Conservation (phyloP, 495 filamentous ascomycete species). For the Podospora sp. region DNA sequence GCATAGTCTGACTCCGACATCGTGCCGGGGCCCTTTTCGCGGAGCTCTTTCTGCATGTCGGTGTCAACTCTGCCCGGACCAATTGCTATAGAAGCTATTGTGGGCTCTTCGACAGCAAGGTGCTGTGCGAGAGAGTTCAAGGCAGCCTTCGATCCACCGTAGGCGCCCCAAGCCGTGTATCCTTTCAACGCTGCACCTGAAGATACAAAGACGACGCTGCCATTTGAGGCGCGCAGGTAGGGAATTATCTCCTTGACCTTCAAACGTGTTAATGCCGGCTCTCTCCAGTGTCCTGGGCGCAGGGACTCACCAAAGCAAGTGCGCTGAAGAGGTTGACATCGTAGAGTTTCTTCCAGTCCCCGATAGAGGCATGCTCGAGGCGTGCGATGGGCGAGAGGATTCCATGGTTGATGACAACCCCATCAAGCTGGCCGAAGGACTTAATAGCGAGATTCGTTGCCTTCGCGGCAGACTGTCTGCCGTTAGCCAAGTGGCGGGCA, state of each 20-base stretch:
- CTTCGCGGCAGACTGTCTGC: constrained; percentile 56
- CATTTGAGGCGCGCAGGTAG: constrained; percentile 67
- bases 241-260: constrained; percentile 77
- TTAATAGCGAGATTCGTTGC: constrained; percentile 64
- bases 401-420: constrained; percentile 86
- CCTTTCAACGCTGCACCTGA: constrained; percentile 70
- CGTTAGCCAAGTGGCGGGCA: not conserved
- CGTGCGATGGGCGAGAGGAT: constrained; percentile 75
- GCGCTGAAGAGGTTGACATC: constrained; percentile 84
- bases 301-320: constrained; percentile 68
- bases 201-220: constrained; percentile 72
- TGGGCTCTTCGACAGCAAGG: constrained; percentile 76
- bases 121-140: constrained; percentile 79
- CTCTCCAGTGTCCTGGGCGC: not conserved
- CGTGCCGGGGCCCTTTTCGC: constrained; percentile 63
- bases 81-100: constrained; percentile 69
- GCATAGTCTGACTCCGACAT: constrained; percentile 68
- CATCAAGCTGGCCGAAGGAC: constrained; percentile 74
- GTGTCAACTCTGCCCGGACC: constrained; percentile 89
- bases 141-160: constrained; percentile 86
- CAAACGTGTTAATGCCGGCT: constrained; percentile 12
- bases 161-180: constrained; percentile 76
- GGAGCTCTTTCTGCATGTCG: constrained; percentile 84
- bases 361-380: constrained; percentile 61
- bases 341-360: constrained; percentile 76